A percentile compares a stretch with the other conserved stretches of the same genome.
These are phyloP conservation scores for Periconia macrospinosa DNA, from an alignment of 2,329 filamentous ascomycete genomes.

Conservation along the genomic window DNA sequence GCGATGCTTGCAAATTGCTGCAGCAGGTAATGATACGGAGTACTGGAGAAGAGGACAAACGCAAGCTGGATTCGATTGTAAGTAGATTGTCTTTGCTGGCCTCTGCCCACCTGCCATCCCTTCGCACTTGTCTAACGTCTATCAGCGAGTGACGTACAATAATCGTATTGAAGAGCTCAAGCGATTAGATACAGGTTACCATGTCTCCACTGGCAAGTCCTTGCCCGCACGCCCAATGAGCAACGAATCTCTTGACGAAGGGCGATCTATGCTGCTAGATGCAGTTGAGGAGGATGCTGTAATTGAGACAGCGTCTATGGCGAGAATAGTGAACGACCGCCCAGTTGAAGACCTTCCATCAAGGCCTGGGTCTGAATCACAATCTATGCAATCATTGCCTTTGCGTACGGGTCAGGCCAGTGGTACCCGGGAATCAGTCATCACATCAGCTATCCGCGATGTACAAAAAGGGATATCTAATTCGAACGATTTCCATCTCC, in stretches of 20 bases:
- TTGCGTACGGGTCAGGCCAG: constrained; percentile 32
- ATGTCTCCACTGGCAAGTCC: constrained; percentile 65
- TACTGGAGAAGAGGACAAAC: constrained; percentile 80
- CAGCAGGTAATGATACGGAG: constrained; percentile 87
- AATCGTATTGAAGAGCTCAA: constrained; percentile 86
- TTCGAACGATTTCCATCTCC: constrained; percentile 33
- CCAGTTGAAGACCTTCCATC: constrained; percentile 25
- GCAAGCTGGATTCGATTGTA: constrained; percentile 91
- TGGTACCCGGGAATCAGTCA: constrained; percentile 41
- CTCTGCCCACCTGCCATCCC: not conserved
- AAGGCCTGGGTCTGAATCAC: constrained; percentile 20
- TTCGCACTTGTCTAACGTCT: not conserved
- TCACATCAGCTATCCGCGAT: constrained; percentile 46
- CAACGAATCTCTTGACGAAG: constrained; percentile 53
- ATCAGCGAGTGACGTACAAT: constrained; percentile 82
- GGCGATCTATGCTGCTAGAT: constrained; percentile 39
- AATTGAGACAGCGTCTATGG: constrained; percentile 57
- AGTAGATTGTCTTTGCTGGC: constrained; percentile 43
- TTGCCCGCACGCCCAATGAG: constrained; percentile 72
- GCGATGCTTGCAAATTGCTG: constrained; percentile 84
- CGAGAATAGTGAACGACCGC: constrained; percentile 53
- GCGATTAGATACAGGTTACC: constrained; percentile 63
- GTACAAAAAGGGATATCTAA: constrained; percentile 39
- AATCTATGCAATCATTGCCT: constrained; percentile 29
- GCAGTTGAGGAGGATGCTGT: constrained; percentile 44